Base-by-base conservation (phyloP, 495 filamentous ascomycete genomes). In the Cercophora newfieldiana region DNA sequence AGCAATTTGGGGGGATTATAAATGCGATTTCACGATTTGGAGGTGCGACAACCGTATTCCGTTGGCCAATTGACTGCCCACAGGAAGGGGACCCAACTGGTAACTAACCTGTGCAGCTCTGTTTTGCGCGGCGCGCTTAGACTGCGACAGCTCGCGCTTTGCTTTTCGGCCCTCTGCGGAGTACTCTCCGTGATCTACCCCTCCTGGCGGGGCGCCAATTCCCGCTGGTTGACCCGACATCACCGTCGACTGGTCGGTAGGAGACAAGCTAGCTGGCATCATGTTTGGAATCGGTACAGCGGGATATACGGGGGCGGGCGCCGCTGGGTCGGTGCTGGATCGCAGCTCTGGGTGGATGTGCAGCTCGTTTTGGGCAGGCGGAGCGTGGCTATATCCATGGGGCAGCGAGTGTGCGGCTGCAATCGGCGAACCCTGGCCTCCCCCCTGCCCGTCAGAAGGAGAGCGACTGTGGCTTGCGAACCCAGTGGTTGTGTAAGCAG, bases 121-220 rank as follows among this genome's bases (percentile, higher is more conserved):
- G 72, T 99, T 99, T 77, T 99, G 95, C 48, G 96, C 95, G 21
- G 95, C 95, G 67, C 95, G 89, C 80, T 99, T 99, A 51, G 92
- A 95, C 16, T 92, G 93, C 24, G 93, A 97, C 56, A 99, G 79
- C 79, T 97, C 95, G 50, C 95, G 85, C 79, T 97, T 97, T 12
- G 77, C 76, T 66, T 81, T 82, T 57, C 79, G 74, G 24, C 80
- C 80, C 58, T 83, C 81, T 19, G 77, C 66, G 1, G 63, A 60
- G 21, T 72, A 68, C 22, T 79, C 76, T 22, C 68, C 74, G 8
- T 29, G 31, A 37, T 66, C 50, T 24, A 61, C 26, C 26, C 61
- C 55, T 50, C 66, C 68, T 24, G 57, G 33, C 10, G 61, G 60
- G 5, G 61, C 53, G 29, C 51, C 55, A 14, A 72, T 60, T 10